These are phyloP conservation scores for Prunus padus DNA, from an alignment of 306 rosid genomes.

Conservation along the genomic window DNA sequence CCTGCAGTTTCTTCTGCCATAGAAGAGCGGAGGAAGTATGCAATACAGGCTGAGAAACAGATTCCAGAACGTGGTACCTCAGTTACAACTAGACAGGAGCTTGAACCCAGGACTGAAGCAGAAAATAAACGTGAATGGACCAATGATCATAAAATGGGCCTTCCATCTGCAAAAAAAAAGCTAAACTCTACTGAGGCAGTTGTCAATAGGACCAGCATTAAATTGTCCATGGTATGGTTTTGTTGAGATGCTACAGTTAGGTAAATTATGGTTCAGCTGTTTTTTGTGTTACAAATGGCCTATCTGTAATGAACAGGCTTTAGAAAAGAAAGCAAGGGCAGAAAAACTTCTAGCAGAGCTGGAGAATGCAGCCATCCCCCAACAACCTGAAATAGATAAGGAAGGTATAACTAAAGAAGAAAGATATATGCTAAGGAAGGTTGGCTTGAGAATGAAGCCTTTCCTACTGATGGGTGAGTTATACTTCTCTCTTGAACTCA, in stretches of 20 bases:
- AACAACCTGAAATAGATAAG: conserved; percentile 70
- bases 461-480: conserved; percentile 86
- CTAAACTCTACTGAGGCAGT: conserved; percentile 38
- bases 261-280: conserved; percentile 16
- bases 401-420: conserved; percentile 87
- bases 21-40: conserved; percentile 59
- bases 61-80: conserved; percentile 30
- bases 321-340: conserved; percentile 64
- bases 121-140: conserved; percentile 29
- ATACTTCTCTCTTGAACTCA: not conserved
- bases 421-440: conserved; percentile 82
- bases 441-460: conserved; percentile 85
- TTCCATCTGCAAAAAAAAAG: conserved; percentile 31
- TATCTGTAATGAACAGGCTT: conserved; percentile 53
- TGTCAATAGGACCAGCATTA: conserved; percentile 59
- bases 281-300: conserved; percentile 24
- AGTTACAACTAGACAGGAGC: conserved; percentile 22
- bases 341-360: conserved; percentile 68
- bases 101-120: conserved; percentile 33
- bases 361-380: conserved; percentile 46
- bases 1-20: conserved; percentile 83
- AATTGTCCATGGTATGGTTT: conserved; percentile 64
- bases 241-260: conserved; percentile 27
- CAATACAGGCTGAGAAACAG: conserved; percentile 35
- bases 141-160: conserved; percentile 30